Evolutionary conservation across 2,329 filamentous ascomycete genomes (phyloP), one percentile per base, ranked within the genome.

Genomic region (Aureobasidium sp.): DNA sequence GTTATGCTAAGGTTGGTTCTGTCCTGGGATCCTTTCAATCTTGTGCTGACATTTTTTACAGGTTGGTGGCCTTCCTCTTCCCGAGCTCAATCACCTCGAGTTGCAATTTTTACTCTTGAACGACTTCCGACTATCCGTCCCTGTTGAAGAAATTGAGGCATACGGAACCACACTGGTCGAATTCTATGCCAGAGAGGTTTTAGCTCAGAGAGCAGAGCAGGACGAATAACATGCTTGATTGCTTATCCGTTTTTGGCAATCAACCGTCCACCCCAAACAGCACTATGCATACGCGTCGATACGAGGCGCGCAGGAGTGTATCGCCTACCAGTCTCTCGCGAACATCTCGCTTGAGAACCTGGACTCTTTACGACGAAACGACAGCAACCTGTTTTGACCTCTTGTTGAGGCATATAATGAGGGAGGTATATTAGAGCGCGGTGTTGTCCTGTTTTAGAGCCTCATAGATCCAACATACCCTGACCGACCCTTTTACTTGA

Each of bases 151-250:
- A 70, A 84, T 99, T 63, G 94, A 99, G 75, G 91, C 91, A 0
- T 99, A 99, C 70, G 94, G 91, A 5, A 99, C 94, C 0, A 97
- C 97, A 93, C 81, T 99, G 14, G 94, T 99, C 17, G 93, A 97
- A 71, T 99, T 97, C 71, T 99, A 97, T 71, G 93, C 91, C 0
- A 83, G 93, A 60, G 94, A 99, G 73, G 87, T 97, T 17, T 84
- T 96, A 29, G 80, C 84, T 29, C 86, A 88, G 69, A 78, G 83
- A 52, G 69, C 69, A n/a, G 66, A 62, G 17, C 45, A 60, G 34
- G 57, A 17, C 31, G 45, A 51, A 15, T 36, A n/a, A 22, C 17
- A 39, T 31, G 45, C 36, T 34, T 51, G 17, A 11, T 59, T 17
- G 88, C 42, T 48, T 39, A 31, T 59, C 29, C 31, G 9, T 7